Base-by-base conservation (phyloP, 2,329 filamentous ascomycete species). In the Orbilia brochopaga region DNA sequence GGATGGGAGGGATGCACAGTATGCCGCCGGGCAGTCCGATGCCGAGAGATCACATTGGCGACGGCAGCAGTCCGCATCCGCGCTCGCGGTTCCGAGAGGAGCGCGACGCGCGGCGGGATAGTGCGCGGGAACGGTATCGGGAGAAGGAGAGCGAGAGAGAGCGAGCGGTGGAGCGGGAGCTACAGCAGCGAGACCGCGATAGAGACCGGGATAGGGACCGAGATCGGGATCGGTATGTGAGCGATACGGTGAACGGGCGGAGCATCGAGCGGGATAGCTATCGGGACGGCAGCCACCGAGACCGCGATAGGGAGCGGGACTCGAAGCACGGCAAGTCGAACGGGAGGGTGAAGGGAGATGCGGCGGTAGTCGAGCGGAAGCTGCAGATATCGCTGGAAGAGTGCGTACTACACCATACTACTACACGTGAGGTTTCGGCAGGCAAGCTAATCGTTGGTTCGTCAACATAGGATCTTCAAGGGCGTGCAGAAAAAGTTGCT, bases 401-500 rank as follows among this genome's bases (percentile, higher is more conserved):
- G 78, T 77, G 69, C 69, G 75, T 32, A 17, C 37, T 13, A 21
- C 44, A 27, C 44, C 17, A 40, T 8, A 30, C 21, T 24, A 23
- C 66, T 55, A 44, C 48, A 59, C 53, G 27, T 32, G 4, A 13
- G 64, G n/a, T 50, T 19, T 51, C 8, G 27, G 35, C 42, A 32
- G 27, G 52, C 19, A 11, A 44, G 56, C 24, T n/a, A 6, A 8
- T 40, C 42, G 35, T 40, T 10, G n/a, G n/a, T n/a, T n/a, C n/a
- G n/a, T n/a, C 11, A 13, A 19, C 15, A 5, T 51, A 77, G 76
- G 51, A 81, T 97, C 73, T 97, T 87, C 82, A 88, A 85, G 24
- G 94, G 94, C 44, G 87, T 87, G 37, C 91, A 89, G 54, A 99
- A 99, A 86, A 97, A 96, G 84, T 91, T 99, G 85, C 96, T 94